A percentile compares a stretch with the other conserved stretches of the same genome.
phyloP scores from a whole-genome alignment of 805 yeast genomes.

The Lachancea meyersii region DNA sequence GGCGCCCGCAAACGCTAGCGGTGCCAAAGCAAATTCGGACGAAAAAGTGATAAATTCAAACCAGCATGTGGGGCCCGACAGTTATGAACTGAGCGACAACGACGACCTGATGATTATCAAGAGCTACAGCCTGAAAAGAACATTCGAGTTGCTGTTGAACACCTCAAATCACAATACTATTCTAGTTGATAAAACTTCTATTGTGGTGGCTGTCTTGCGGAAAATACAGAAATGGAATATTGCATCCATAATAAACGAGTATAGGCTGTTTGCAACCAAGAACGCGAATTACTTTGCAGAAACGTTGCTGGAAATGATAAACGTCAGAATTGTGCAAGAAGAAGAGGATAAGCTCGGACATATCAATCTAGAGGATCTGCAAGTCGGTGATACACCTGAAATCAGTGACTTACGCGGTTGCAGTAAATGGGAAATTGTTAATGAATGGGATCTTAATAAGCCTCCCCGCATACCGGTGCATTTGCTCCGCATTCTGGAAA shows the following conservation, averaged over 20 bases:
- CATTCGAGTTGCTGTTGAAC: slow-evolving; percentile 62
- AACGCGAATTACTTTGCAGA: slow-evolving; percentile 76
- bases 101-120: slow-evolving; percentile 77
- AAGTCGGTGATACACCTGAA: neutral
- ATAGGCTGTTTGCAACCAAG: slow-evolving; percentile 66
- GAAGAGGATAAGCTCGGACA: slow-evolving; percentile 2
- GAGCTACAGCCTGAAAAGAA: slow-evolving; percentile 54
- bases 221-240: slow-evolving; percentile 85
- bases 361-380: neutral
- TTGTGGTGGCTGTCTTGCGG: slow-evolving; percentile 74
- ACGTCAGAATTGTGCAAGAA: slow-evolving; percentile 34
- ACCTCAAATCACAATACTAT: slow-evolving; percentile 57
- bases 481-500: slow-evolving; percentile 21
- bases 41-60: slow-evolving; percentile 5
- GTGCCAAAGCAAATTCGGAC: slow-evolving; percentile 5
- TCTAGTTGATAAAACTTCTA: slow-evolving; percentile 71
- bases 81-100: slow-evolving; percentile 29
- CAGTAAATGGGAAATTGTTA: slow-evolving; percentile 15
- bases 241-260: slow-evolving; percentile 78
- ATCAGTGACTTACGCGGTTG: neutral
- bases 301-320: slow-evolving; percentile 69
- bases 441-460: slow-evolving; percentile 25
- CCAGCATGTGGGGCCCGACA: neutral
- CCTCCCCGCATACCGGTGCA: slow-evolving; percentile 28
- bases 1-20: slow-evolving; percentile 16